These are phyloP conservation scores for Cutaneotrichosporon cyanovorans DNA, from an alignment of 1,284 basidiomycete genomes.

Conservation along the genomic window DNA sequence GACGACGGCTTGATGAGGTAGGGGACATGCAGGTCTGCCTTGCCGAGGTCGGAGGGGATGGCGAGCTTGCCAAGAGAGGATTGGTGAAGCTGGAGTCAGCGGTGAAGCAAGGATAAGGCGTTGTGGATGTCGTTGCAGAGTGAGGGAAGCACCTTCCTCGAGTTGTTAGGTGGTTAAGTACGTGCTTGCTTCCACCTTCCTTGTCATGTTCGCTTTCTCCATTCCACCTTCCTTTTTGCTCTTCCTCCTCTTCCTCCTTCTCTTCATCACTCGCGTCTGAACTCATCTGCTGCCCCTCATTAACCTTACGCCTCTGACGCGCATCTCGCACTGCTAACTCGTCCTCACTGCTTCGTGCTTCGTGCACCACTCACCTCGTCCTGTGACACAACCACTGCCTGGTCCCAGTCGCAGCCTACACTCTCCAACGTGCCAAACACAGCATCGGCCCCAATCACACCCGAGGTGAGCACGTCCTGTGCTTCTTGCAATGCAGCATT, in stretches of 20 bases:
- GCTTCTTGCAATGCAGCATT: slow-evolving; percentile 25
- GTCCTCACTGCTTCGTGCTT: not conserved
- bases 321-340: too few relatives aligned
- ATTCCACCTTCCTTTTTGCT: too few relatives aligned
- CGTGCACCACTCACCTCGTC: slow-evolving; percentile 59
- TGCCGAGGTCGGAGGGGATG: slow-evolving; percentile 12
- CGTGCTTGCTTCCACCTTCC: too few relatives aligned
- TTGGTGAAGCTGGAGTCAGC: slow-evolving; percentile 31
- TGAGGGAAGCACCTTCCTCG: not conserved
- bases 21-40: slow-evolving; percentile 25
- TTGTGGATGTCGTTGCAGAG: not conserved
- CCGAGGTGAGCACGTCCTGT: slow-evolving; percentile 22
- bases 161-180: too few relatives aligned
- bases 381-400: slow-evolving; percentile 85
- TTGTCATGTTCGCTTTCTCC: too few relatives aligned
- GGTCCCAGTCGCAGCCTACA: slow-evolving; percentile 41
- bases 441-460: slow-evolving; percentile 30
- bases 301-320: too few relatives aligned
- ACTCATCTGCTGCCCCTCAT: too few relatives aligned
- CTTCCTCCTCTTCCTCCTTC: too few relatives aligned
- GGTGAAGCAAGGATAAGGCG: not conserved
- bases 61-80: slow-evolving; percentile 20
- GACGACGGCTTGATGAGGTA: slow-evolving; percentile 17
- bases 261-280: too few relatives aligned
- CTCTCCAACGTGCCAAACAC: slow-evolving; percentile 30